A percentile compares a stretch with the other conserved stretches of the same genome.
These are phyloP conservation scores for Eugenia klotzschiana DNA, from an alignment of 441 rosid species.

Conservation along the genomic window DNA sequence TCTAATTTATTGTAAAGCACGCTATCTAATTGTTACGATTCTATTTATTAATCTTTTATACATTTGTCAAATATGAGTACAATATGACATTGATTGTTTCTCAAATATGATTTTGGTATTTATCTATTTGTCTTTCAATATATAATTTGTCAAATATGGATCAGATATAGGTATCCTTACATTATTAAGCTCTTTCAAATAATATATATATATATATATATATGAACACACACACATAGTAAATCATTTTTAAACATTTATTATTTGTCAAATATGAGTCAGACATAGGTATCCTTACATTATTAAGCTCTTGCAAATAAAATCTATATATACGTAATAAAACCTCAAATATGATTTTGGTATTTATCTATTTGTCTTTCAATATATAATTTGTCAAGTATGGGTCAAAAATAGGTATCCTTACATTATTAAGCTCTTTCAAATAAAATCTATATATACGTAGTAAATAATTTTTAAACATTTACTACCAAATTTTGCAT, in stretches of 20 bases:
- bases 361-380: background rate
- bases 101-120: background rate
- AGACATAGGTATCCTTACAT: background rate
- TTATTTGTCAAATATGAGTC: background rate
- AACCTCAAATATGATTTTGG: background rate
- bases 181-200: background rate
- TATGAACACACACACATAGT: too few relatives aligned
- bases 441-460: background rate
- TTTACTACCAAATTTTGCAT: background rate
- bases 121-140: background rate
- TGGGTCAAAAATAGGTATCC: background rate
- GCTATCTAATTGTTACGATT: background rate
- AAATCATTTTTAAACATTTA: background rate
- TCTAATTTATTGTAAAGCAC: background rate
- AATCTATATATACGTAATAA: background rate
- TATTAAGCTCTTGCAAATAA: background rate
- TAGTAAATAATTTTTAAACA: background rate
- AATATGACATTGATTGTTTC: background rate
- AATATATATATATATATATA: background rate
- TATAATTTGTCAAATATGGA: background rate
- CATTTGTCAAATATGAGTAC: background rate
- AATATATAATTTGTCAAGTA: background rate
- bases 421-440: background rate
- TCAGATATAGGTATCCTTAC: background rate
- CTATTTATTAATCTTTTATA: background rate